phyloP scores from a whole-genome alignment of 768 basidiomycete genomes.

The Russula sp. region DNA sequence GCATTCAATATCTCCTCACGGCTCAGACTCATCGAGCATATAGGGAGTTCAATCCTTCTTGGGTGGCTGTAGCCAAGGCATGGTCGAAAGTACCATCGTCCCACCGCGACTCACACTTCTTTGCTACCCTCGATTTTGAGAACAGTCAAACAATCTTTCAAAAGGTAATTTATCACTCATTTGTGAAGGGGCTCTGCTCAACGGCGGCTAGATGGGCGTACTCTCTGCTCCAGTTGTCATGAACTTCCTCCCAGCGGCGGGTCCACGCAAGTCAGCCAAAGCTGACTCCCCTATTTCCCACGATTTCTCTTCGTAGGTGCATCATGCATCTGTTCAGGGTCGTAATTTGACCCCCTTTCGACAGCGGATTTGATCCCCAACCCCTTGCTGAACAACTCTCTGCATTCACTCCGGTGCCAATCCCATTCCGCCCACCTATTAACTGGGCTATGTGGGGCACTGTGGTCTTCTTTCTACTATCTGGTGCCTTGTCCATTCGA shows the following conservation, averaged over 20 bases:
- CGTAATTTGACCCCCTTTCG: neutral
- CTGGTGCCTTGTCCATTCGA: conserved; percentile 44
- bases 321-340: neutral
- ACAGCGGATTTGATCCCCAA: conserved; percentile 76
- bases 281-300: conserved; percentile 54
- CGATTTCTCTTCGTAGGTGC: conserved; percentile 68
- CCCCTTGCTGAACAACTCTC: conserved; percentile 73
- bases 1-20: neutral
- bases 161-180: conserved; percentile 41
- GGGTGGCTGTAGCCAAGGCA: conserved; percentile 73
- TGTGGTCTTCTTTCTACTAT: conserved; percentile 38
- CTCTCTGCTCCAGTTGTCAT: conserved; percentile 79
- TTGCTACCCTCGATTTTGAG: conserved; percentile 86
- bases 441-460: conserved; percentile 57
- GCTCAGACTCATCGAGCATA: neutral
- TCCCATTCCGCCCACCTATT: conserved; percentile 77
- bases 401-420: conserved; percentile 63
- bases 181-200: neutral
- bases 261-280: conserved; percentile 53
- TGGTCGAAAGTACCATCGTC: conserved; percentile 58
- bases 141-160: conserved; percentile 70
- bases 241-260: conserved; percentile 65
- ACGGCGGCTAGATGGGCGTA: conserved; percentile 58
- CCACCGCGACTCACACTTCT: conserved; percentile 81
- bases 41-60: conserved; percentile 83